phyloP scores from a whole-genome alignment of 2,329 filamentous ascomycete genomes.

The Hymenoscyphus scutula region DNA sequence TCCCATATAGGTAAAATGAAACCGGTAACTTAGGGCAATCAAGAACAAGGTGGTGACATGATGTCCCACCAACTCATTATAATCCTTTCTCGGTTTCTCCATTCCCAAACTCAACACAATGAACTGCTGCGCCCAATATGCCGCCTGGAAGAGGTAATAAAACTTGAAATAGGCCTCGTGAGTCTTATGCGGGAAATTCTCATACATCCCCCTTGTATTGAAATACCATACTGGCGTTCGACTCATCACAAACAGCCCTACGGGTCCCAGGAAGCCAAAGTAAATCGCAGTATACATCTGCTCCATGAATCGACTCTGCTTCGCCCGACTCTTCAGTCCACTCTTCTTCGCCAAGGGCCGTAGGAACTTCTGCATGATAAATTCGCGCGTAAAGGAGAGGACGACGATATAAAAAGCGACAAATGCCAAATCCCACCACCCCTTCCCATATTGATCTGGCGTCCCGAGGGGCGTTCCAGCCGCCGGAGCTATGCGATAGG shows the following conservation, averaged over 20 bases:
- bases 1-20: slow-evolving; percentile 95
- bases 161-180: slow-evolving; percentile 84
- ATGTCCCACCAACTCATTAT: slow-evolving; percentile 86
- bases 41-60: slow-evolving; percentile 84
- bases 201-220: slow-evolving; percentile 88
- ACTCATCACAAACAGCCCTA: slow-evolving; percentile 87
- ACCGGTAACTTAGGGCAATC: slow-evolving; percentile 84
- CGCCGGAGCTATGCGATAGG: slow-evolving; percentile 67
- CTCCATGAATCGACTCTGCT: slow-evolving; percentile 92
- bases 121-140: slow-evolving; percentile 93
- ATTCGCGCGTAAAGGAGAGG: slow-evolving; percentile 88
- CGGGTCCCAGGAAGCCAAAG: slow-evolving; percentile 78
- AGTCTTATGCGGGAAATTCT: slow-evolving; percentile 77
- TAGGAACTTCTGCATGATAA: slow-evolving; percentile 88
- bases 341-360: slow-evolving; percentile 69
- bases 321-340: slow-evolving; percentile 69
- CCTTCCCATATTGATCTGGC: slow-evolving; percentile 78
- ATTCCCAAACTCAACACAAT: slow-evolving; percentile 84
- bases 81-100: slow-evolving; percentile 93
- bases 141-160: slow-evolving; percentile 90
- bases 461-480: slow-evolving; percentile 41
- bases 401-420: slow-evolving; percentile 87
- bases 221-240: slow-evolving; percentile 91
- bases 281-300: slow-evolving; percentile 92
- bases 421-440: slow-evolving; percentile 78